These are phyloP conservation scores for Hygrophila difformis DNA, from an alignment of 257 asterid genomes.

Conservation along the genomic window DNA sequence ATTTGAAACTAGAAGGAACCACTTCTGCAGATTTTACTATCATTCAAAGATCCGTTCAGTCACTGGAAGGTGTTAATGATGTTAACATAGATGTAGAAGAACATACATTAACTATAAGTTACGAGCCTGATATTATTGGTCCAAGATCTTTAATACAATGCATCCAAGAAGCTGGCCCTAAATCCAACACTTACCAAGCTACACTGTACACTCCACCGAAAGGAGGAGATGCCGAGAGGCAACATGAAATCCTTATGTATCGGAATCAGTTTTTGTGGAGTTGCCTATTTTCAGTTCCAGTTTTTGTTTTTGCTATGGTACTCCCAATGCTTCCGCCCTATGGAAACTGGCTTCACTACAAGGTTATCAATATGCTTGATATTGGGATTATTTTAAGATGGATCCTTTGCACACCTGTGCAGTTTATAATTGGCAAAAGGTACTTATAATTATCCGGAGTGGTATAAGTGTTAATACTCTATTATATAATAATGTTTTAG, in stretches of 20 bases:
- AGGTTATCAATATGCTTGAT: conserved; percentile 70
- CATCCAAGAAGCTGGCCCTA: conserved; percentile 56
- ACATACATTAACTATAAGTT: conserved; percentile 46
- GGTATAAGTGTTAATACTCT: neutral
- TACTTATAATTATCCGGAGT: conserved; percentile 14
- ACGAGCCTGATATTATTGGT: conserved; percentile 76
- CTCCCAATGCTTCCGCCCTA: conserved; percentile 93
- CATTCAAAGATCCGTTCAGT: conserved; percentile 48
- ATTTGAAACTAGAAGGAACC: conserved; percentile 65
- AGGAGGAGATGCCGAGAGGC: conserved; percentile 66
- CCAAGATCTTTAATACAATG: conserved; percentile 82
- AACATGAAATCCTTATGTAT: conserved; percentile 52
- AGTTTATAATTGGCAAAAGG: conserved; percentile 89
- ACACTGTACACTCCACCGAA: conserved; percentile 69
- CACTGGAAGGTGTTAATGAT: conserved; percentile 72
- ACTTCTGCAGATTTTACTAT: conserved; percentile 39
- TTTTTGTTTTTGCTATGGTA: conserved; percentile 74
- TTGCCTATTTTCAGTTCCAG: conserved; percentile 81
- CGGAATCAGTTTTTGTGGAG: conserved; percentile 80
- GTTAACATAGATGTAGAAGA: conserved; percentile 52
- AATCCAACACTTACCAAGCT: conserved; percentile 47
- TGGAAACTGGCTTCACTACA: conserved; percentile 86
- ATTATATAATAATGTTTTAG: neutral
- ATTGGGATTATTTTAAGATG: conserved; percentile 79
- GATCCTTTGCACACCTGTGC: conserved; percentile 96